A percentile compares a stretch with the other conserved stretches of the same genome.
Evolutionary conservation across 345 rosid species (phyloP).

Genomic region (Triadica sebifera): DNA sequence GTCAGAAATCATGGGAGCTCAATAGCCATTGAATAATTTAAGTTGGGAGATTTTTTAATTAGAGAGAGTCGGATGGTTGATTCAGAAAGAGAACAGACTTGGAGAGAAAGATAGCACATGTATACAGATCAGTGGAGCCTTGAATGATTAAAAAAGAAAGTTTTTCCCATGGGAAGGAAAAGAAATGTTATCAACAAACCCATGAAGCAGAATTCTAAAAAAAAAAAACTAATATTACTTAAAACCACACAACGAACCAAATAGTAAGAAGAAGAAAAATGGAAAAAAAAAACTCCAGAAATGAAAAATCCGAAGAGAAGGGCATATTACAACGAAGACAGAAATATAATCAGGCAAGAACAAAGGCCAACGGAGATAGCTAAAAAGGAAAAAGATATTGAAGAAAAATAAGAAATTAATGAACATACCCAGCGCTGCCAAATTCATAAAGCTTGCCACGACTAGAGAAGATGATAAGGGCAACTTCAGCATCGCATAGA

Average conservation of each 20-base stretch:
- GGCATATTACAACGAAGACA: no score
- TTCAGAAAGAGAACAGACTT: no score
- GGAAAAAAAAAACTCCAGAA: background rate
- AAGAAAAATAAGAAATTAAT: background rate
- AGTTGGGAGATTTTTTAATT: no score
- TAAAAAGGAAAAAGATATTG: background rate
- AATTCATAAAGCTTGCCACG: constrained; percentile 87
- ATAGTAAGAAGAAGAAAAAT: background rate
- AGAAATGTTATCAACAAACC: background rate
- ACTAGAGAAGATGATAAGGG: constrained; percentile 81
- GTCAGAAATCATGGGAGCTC: no score
- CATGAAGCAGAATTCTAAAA: background rate
- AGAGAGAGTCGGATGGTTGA: no score
- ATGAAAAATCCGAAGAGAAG: background rate
- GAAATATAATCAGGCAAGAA: no score
- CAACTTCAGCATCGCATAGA: constrained; percentile 81
- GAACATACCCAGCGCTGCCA: constrained; percentile 57
- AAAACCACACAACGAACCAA: background rate
- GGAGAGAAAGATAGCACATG: no score
- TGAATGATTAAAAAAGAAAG: no score
- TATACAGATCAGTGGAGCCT: no score
- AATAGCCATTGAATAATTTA: no score
- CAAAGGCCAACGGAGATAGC: no score
- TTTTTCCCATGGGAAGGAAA: no score
- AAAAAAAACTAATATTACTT: background rate